A percentile compares a stretch with the other conserved stretches of the same genome.
These are phyloP conservation scores for Phytophthora cryptogea DNA, from an alignment of 352 stramenopile species.

Conservation along the genomic window DNA sequence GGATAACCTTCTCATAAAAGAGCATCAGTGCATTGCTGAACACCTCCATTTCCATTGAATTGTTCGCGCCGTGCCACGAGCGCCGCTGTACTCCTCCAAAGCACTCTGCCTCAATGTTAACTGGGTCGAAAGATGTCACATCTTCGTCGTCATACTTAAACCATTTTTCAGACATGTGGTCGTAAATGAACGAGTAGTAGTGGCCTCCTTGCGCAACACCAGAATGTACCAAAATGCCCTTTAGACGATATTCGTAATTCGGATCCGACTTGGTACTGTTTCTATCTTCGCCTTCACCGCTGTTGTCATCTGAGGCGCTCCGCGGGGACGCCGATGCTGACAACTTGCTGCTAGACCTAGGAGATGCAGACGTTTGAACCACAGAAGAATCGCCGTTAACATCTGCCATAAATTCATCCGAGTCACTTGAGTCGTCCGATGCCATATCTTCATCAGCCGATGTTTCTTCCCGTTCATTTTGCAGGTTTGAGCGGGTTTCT, in stretches of 20 bases:
- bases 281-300: slow-evolving; percentile 21
- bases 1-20: slow-evolving; percentile 98
- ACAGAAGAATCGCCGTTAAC: slow-evolving; percentile 39
- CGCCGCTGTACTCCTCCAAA: slow-evolving; percentile 97
- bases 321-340: slow-evolving; percentile 18
- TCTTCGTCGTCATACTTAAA: slow-evolving; percentile 99
- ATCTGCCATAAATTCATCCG: slow-evolving; percentile 68
- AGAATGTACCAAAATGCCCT: slow-evolving; percentile 97
- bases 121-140: slow-evolving; percentile 96
- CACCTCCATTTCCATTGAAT: slow-evolving; percentile 97
- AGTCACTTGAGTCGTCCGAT: slow-evolving; percentile 54
- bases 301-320: slow-evolving; percentile 19
- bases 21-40: slow-evolving; percentile 99
- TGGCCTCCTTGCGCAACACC: slow-evolving; percentile 98
- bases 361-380: slow-evolving; percentile 20
- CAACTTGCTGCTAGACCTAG: slow-evolving; percentile 32
- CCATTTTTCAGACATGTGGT: slow-evolving; percentile 94
- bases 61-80: slow-evolving; percentile 94
- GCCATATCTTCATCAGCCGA: slow-evolving; percentile 57
- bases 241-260: slow-evolving; percentile 97
- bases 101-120: slow-evolving; percentile 96
- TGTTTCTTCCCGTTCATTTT: slow-evolving; percentile 45
- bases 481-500: slow-evolving; percentile 54
- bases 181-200: slow-evolving; percentile 97
- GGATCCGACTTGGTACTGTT: slow-evolving; percentile 63